These are phyloP conservation scores for Eragrostis tef DNA, from an alignment of 202 grass and related monocot species.

Conservation along the genomic window DNA sequence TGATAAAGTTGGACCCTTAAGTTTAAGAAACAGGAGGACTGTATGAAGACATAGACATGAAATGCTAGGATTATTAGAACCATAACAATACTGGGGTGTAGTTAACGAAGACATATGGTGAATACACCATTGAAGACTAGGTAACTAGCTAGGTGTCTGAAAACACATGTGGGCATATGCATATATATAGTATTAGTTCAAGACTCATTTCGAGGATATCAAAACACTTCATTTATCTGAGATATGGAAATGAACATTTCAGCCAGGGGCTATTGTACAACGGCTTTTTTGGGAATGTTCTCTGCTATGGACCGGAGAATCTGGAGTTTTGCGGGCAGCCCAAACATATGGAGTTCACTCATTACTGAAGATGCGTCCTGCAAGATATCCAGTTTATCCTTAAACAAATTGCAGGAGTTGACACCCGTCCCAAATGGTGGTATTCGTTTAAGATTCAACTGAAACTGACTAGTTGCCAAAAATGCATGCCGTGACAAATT, in stretches of 20 bases:
- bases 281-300: constrained; percentile 30
- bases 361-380: constrained; percentile 46
- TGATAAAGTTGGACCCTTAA: background rate
- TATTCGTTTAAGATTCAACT: background rate
- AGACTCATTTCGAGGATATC: too few species aligned
- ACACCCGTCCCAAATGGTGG: constrained; percentile 17
- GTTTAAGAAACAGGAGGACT: background rate
- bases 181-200: too few species aligned
- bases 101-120: too few species aligned
- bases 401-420: constrained; percentile 48
- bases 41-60: constrained; percentile 42
- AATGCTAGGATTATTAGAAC: constrained; percentile 47
- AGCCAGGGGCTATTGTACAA: too few species aligned
- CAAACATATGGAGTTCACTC: constrained; percentile 48
- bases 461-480: background rate
- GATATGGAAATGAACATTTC: too few species aligned
- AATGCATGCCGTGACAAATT: background rate
- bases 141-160: too few species aligned
- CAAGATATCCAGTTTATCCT: constrained; percentile 42
- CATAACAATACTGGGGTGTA: background rate
- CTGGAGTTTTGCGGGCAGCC: constrained; percentile 50
- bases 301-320: constrained; percentile 17
- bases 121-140: too few species aligned
- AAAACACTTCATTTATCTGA: too few species aligned
- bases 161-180: too few species aligned